Base-by-base conservation (phyloP, 1,284 basidiomycete genomes). In the Coniferiporia weirii region DNA sequence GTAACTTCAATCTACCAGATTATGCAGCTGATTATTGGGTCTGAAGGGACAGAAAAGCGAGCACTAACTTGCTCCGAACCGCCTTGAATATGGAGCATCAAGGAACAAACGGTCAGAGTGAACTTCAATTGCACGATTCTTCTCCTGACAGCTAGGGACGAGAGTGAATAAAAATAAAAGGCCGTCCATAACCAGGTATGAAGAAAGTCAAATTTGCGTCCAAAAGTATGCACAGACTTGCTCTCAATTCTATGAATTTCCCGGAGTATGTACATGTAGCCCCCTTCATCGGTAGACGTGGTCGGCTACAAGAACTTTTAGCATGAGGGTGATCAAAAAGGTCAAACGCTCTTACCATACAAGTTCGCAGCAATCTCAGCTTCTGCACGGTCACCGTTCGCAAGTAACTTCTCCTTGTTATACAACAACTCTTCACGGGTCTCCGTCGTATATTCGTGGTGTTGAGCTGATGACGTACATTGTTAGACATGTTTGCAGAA, bases 381-480 rank as follows among this genome's bases (percentile, higher is more conserved):
- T 76, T 99, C 96, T 64, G 93, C 92, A 64, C 91, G 79, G 77
- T 99, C 97, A 62, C 97, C 97, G 70, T 98, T 98, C 46, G 93
- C 86, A 59, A 98, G 80, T 57, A 98, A 82, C 76, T 97, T 95
- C 79, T 95, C 93, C 78, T 99, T 99, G 83, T 99, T 99, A 79
- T 99, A 99, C 53, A 99, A 79, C 60, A 99, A 83, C 75, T 99
- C 97, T 74, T 99, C 97, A 62, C 97, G 90, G 9, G 94, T 98
- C 78, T 99, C 97, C 49, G 94, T 98, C 9, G 94, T 91, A 79
- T 89, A 98, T 73, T 96, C 94, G 68, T 93, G 89, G 75, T 98
- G 97, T 84, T 95, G 91, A 46, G 93, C 93, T 95, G 70, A 27
- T 48, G 8, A 59, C 13, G 49, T 61, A 6, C 44, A 19, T n/a